Percentiles rank a stretch among this genome's conserved stretches.
phyloP scores from a whole-genome alignment of 2,329 filamentous ascomycete genomes.

The Cercospora sp. region DNA sequence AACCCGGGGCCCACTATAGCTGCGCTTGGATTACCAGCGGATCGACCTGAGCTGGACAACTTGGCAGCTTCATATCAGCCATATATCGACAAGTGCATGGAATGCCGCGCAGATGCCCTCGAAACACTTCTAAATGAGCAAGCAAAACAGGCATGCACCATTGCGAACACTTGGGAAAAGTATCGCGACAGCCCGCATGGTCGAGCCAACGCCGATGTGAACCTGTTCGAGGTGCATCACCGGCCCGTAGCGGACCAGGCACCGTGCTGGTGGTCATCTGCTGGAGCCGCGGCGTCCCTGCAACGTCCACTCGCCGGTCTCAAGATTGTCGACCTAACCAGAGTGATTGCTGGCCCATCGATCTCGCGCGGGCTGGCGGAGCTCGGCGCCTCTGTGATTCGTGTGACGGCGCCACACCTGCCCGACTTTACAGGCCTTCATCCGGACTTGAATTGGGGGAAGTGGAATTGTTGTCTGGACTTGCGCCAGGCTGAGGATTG shows the following conservation, averaged over 20 bases:
- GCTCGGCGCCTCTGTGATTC: not conserved
- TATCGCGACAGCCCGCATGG: not conserved
- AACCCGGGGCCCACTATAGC: not conserved
- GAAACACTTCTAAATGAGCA: not conserved
- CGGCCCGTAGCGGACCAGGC: not conserved
- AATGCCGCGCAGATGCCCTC: not conserved
- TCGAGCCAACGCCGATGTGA: not conserved
- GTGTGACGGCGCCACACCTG: not conserved
- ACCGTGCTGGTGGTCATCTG: not conserved
- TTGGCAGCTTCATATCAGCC: not conserved
- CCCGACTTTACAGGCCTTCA: not conserved
- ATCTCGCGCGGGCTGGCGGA: not conserved
- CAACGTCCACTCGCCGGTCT: not conserved
- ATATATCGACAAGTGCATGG: not conserved
- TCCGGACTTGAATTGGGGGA: not conserved
- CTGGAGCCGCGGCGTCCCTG: not conserved
- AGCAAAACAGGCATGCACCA: not conserved
- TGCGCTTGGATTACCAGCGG: not conserved
- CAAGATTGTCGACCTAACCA: not conserved
- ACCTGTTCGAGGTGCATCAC: not conserved
- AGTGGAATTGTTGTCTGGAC: not conserved
- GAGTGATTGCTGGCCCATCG: not conserved
- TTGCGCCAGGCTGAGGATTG: not conserved
- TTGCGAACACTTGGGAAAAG: not conserved
- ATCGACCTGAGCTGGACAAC: not conserved